phyloP scores from a whole-genome alignment of 2,329 filamentous ascomycete genomes.

The Cladosporium oxysporum region DNA sequence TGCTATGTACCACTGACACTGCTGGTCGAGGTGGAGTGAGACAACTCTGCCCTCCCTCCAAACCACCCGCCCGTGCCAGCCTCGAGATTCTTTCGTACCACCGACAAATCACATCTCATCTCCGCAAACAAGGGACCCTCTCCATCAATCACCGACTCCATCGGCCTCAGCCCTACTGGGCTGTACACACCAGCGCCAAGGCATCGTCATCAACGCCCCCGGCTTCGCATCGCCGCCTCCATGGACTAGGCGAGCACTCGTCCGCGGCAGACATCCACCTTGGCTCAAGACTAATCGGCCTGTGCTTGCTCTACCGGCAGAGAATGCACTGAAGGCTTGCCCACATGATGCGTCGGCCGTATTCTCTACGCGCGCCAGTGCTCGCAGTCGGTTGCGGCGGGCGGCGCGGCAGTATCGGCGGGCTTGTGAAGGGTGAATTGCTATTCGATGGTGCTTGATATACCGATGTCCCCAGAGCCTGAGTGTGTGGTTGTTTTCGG shows the following conservation, averaged over 20 bases:
- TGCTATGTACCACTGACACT: not conserved
- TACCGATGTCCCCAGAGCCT: not conserved
- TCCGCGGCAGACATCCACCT: constrained; percentile 12
- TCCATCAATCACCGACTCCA: not conserved
- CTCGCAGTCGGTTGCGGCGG: constrained; percentile 10
- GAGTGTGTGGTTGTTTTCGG: not conserved
- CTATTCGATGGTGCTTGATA: not conserved
- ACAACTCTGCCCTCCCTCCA: not conserved
- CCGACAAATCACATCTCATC: constrained; percentile 6
- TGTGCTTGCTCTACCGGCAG: constrained; percentile 1
- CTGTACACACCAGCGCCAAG: not conserved
- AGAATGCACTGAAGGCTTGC: not conserved
- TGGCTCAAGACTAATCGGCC: not conserved
- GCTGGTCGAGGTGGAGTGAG: not conserved
- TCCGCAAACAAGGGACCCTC: constrained; percentile 10
- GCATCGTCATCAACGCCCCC: constrained; percentile 10
- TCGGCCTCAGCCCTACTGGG: constrained; percentile 16
- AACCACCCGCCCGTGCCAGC: not conserved
- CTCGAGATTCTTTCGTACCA: not conserved
- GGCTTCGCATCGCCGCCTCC: constrained; percentile 1
- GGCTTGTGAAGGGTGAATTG: not conserved
- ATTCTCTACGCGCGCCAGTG: not conserved
- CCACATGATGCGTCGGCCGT: not conserved
- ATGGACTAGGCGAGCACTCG: constrained; percentile 5
- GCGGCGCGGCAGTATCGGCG: constrained; percentile 10